These are phyloP conservation scores for Parmelia sp. DNA, from an alignment of 495 filamentous ascomycete genomes.

Conservation along the genomic window DNA sequence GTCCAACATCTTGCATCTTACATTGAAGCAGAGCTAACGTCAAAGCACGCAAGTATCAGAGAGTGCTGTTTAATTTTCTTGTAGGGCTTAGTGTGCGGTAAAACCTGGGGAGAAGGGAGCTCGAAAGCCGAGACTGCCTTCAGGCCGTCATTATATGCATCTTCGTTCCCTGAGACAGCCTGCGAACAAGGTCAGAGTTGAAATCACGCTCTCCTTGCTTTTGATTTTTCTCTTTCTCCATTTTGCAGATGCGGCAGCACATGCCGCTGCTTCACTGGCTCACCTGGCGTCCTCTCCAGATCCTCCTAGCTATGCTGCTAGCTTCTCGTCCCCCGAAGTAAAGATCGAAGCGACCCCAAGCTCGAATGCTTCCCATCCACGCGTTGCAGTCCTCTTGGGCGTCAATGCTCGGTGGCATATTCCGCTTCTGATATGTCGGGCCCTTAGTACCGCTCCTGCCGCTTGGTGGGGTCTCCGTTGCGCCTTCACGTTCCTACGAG, in stretches of 20 bases:
- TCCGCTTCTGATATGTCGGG: constrained; percentile 55
- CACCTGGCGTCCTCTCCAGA: constrained; percentile 27
- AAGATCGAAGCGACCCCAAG: constrained; percentile 25
- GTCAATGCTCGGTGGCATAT: constrained; percentile 57
- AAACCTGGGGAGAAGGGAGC: constrained; percentile 1
- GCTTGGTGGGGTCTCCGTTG: constrained; percentile 59
- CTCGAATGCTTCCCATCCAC: constrained; percentile 49
- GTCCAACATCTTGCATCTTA: neutral
- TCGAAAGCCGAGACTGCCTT: no score
- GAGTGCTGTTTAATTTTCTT: no score
- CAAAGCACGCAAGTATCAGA: no score
- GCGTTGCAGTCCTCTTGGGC: constrained; percentile 58
- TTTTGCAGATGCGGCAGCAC: constrained; percentile 26
- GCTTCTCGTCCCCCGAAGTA: constrained; percentile 11
- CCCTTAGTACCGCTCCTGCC: constrained; percentile 52
- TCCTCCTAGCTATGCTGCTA: constrained; percentile 25
- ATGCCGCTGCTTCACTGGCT: constrained; percentile 14
- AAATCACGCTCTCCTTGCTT: neutral
- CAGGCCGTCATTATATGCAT: no score
- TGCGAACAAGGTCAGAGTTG: neutral
- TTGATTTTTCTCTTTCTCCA: neutral
- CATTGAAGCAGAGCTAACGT: no score
- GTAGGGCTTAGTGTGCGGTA: no score
- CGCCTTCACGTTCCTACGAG: constrained; percentile 53
- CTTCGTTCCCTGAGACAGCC: neutral